A percentile compares a stretch with the other conserved stretches of the same genome.
phyloP scores from a whole-genome alignment of 2,329 filamentous ascomycete genomes.

The Ambrosiella cleistominuta region DNA sequence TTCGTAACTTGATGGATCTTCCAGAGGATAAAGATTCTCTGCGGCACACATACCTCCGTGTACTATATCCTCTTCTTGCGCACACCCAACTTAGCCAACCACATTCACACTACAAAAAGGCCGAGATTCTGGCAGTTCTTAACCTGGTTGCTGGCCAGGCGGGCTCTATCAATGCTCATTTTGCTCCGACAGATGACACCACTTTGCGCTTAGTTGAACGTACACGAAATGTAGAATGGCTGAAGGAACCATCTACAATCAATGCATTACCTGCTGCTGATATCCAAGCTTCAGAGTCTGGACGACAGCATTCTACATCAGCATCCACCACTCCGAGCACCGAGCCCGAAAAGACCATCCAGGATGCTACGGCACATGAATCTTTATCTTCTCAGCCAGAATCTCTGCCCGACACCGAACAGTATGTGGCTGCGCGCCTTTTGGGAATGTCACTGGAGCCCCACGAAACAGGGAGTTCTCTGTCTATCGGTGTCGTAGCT shows the following conservation, averaged over 20 bases:
- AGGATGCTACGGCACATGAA: too few species aligned
- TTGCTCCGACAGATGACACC: constrained; percentile 65
- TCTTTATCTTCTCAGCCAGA: too few species aligned
- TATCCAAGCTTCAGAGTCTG: not conserved
- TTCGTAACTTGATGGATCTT: constrained; percentile 89
- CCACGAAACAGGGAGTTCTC: constrained; percentile 47
- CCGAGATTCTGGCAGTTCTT: constrained; percentile 65
- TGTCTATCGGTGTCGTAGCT: constrained; percentile 64
- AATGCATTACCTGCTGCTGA: not conserved
- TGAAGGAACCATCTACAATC: constrained; percentile 26
- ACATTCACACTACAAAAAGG: constrained; percentile 68
- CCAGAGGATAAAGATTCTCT: constrained; percentile 64
- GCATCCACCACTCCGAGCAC: not conserved
- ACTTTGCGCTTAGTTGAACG: constrained; percentile 60
- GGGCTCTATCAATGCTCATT: constrained; percentile 50
- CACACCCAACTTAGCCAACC: constrained; percentile 79
- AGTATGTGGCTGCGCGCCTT: constrained; percentile 38
- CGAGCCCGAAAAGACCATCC: not conserved
- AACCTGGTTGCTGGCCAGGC: constrained; percentile 32
- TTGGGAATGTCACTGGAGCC: constrained; percentile 55
- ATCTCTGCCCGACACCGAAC: constrained; percentile 15
- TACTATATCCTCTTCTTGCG: constrained; percentile 74
- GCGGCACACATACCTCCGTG: constrained; percentile 84
- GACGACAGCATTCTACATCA: too few species aligned
- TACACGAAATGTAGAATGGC: constrained; percentile 56